phyloP scores from a whole-genome alignment of 2,329 filamentous ascomycete species.

The Aspergillus sp. region DNA sequence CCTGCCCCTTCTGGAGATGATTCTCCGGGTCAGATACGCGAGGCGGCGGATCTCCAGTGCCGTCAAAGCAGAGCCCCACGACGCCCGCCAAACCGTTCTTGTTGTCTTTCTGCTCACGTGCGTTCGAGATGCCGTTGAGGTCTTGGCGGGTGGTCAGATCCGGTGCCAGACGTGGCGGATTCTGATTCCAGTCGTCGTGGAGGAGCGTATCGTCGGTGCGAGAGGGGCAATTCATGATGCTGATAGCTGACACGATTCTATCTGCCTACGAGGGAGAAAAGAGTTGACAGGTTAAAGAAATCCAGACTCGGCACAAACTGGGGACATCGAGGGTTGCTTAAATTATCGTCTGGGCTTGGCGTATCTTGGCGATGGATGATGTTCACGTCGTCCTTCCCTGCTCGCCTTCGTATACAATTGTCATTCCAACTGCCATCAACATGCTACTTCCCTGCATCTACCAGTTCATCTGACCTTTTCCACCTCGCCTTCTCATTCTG shows the following conservation, averaged over 20 bases:
- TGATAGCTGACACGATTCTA: not conserved
- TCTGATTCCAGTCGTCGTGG: conserved; percentile 52
- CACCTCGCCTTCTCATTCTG: too few species aligned
- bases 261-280: too few species aligned
- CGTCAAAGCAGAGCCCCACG: conserved; percentile 1
- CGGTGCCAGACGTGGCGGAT: conserved; percentile 45
- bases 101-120: conserved; percentile 35
- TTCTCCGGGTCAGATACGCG: not conserved
- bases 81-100: not conserved
- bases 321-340: too few species aligned
- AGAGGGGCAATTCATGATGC: conserved; percentile 51
- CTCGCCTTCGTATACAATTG: too few species aligned
- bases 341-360: too few species aligned
- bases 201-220: conserved; percentile 47
- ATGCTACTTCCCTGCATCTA: too few species aligned
- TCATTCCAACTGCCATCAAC: too few species aligned
- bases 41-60: not conserved
- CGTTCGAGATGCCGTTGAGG: conserved; percentile 52
- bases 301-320: too few species aligned
- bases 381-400: too few species aligned
- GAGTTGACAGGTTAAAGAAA: too few species aligned
- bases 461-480: too few species aligned
- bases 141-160: conserved; percentile 52
- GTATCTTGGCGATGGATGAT: too few species aligned
- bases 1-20: conserved; percentile 4